These are phyloP conservation scores for Thyridium curvatum DNA, from an alignment of 2,329 filamentous ascomycete genomes.

Conservation along the genomic window DNA sequence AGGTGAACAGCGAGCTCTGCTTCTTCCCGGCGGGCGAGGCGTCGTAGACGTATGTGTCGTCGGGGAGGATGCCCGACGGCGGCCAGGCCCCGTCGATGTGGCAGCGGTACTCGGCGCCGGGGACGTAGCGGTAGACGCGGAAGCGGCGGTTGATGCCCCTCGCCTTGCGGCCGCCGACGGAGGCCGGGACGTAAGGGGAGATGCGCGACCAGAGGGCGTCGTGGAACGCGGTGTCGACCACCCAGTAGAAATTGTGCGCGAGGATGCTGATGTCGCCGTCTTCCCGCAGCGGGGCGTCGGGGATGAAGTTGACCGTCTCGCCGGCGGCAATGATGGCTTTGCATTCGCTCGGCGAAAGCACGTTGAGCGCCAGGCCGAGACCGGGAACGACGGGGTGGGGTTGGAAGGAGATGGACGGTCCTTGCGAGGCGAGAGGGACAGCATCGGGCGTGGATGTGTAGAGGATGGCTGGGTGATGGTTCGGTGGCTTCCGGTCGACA, in stretches of 20 bases:
- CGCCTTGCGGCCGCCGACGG: conserved; percentile 48
- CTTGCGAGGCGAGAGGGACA: conserved; percentile 39
- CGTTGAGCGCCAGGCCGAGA: conserved; percentile 51
- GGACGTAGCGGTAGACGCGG: conserved; percentile 66
- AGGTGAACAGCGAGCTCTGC: conserved; percentile 64
- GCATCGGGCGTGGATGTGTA: conserved; percentile 55
- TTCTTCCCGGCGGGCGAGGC: conserved; percentile 50
- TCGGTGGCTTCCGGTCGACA: conserved; percentile 57
- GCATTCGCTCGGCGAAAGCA: conserved; percentile 57
- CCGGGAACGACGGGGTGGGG: conserved; percentile 58
- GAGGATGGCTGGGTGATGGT: conserved; percentile 59
- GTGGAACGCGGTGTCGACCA: conserved; percentile 57
- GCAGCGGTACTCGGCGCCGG: conserved; percentile 64
- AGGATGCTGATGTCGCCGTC: conserved; percentile 59
- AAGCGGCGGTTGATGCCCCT: conserved; percentile 64
- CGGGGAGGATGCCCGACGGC: conserved; percentile 55
- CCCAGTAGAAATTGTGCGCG: conserved; percentile 71
- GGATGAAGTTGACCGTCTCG: conserved; percentile 59
- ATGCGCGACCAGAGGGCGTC: conserved; percentile 58
- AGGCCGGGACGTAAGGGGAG: conserved; percentile 46
- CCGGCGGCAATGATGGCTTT: conserved; percentile 60
- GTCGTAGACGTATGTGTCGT: conserved; percentile 60
- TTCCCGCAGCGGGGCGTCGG: conserved; percentile 61
- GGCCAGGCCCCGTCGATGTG: conserved; percentile 72
- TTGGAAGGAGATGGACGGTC: conserved; percentile 44